Base-by-base conservation (phyloP, 2,329 filamentous ascomycete genomes). In the Pseudogymnoascus pannorum region DNA sequence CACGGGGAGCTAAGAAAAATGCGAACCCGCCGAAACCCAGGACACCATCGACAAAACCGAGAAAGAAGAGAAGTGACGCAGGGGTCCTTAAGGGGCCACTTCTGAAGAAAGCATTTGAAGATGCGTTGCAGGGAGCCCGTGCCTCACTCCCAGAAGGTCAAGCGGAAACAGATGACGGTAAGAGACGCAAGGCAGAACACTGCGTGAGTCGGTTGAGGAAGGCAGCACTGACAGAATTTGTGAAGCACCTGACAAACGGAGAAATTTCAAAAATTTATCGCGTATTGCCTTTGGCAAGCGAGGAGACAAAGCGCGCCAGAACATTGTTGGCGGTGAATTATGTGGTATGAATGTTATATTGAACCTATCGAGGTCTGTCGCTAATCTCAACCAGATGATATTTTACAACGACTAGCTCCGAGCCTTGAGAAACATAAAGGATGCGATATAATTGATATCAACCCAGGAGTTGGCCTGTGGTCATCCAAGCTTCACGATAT, bases 361-460 rank as follows among this genome's bases (percentile, higher is more conserved):
- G 8, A 18, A 18, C 44, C 5, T 12, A 4, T 5, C 1, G n/a
- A 31, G 44, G n/a, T 54, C 44, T 54, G 7, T 26, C 29, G 24
- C 24, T 54, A 54, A 54, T 2, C 91, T 84, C 22, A 92, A 77
- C 89, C 92, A 96, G 71, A 72, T 64, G 68, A 68, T 62, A 65
- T 67, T 11, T 68, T 96, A 51, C 72, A 83, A 5, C 89, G 89
- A 63, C 75, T 95, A n/a, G 84, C 82, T 2, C 81, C 82, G 1
- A 85, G 85, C 2, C 80, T 97, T 16, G 76, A 84, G 33, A 82
- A 84, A 48, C 87, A 94, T 72, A 77, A 79, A 58, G 89, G 90
- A 60, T 92, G 92, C 74, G 92, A 96, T 68, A 81, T 97, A 48
- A 78, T 99, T 68, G 93, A 97, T 71, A 77, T 96, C 61, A 91